Evolutionary conservation across 1,139 yeast species (phyloP).

Genomic region (Lodderomyces theae): DNA sequence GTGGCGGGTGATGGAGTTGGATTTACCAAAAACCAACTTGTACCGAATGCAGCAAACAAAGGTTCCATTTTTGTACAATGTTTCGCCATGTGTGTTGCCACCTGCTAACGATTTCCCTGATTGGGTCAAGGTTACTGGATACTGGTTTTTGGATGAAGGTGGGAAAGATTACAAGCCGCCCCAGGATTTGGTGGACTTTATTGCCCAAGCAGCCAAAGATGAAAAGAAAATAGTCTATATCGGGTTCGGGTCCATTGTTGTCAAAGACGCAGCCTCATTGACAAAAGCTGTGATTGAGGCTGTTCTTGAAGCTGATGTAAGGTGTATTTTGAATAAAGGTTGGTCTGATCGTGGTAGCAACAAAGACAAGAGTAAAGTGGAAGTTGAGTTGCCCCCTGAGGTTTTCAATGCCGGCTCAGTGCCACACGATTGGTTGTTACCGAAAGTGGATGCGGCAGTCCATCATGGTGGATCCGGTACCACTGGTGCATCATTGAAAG

Average conservation of each 20-base stretch:
- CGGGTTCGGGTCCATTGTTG: constrained; percentile 96
- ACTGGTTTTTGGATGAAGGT: constrained; percentile 88
- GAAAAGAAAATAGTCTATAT: constrained; percentile 76
- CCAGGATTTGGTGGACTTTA: constrained; percentile 53
- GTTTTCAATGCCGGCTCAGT: constrained; percentile 68
- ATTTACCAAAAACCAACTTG: constrained; percentile 66
- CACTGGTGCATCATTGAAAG: constrained; percentile 85
- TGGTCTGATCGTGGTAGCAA: constrained; percentile 77
- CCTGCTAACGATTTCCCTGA: constrained; percentile 93
- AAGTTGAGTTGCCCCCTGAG: constrained; percentile 63
- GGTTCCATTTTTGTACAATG: constrained; percentile 85
- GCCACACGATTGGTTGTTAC: constrained; percentile 95
- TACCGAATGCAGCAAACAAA: constrained; percentile 69
- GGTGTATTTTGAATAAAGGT: constrained; percentile 87
- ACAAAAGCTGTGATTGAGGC: constrained; percentile 79
- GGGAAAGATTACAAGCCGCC: constrained; percentile 64
- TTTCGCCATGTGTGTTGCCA: constrained; percentile 83
- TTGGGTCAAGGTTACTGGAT: constrained; percentile 93
- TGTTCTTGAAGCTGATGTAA: constrained; percentile 72
- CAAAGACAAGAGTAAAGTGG: constrained; percentile 27
- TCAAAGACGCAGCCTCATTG: constrained; percentile 72
- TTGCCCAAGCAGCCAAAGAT: constrained; percentile 57
- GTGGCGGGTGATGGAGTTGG: constrained; percentile 74
- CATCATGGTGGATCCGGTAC: constrained; percentile 99
- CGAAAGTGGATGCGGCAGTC: constrained; percentile 86